Evolutionary conservation across 1,284 basidiomycete species (phyloP).

Genomic region (Laetiporus sulphureus): DNA sequence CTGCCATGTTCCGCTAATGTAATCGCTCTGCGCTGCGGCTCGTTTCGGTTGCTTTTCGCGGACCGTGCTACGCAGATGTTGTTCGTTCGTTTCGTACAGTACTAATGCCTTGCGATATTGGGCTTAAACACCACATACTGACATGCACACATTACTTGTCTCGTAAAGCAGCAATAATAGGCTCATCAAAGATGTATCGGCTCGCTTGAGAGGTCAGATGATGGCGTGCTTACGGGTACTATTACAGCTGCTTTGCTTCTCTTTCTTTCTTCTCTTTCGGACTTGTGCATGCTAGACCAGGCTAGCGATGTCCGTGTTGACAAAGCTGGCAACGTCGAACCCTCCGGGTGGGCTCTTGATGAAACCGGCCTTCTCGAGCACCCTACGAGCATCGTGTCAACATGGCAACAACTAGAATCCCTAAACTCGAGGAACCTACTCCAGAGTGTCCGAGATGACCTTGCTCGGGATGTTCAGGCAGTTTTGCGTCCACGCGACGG

Average conservation of each 20-base stretch:
- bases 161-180: too few species aligned
- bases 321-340: slow-evolving; percentile 55
- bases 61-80: too few species aligned
- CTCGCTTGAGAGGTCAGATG: too few species aligned
- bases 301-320: slow-evolving; percentile 47
- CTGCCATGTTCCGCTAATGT: too few species aligned
- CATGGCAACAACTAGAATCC: not conserved
- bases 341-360: slow-evolving; percentile 52
- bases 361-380: slow-evolving; percentile 72
- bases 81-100: too few species aligned
- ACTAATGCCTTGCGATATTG: too few species aligned
- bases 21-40: too few species aligned
- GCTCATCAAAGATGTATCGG: too few species aligned
- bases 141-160: too few species aligned
- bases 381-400: slow-evolving; percentile 31
- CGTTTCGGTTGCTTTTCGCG: too few species aligned
- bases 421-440: slow-evolving; percentile 35
- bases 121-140: too few species aligned
- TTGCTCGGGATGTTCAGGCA: slow-evolving; percentile 56
- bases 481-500: slow-evolving; percentile 68
- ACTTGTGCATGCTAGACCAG: slow-evolving; percentile 26
- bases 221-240: too few species aligned
- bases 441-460: slow-evolving; percentile 65
- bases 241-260: not conserved
- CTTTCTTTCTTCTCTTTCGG: not conserved